Base-by-base conservation (phyloP, 2,329 filamentous ascomycete species). In the Leptoxyphium fumago region DNA sequence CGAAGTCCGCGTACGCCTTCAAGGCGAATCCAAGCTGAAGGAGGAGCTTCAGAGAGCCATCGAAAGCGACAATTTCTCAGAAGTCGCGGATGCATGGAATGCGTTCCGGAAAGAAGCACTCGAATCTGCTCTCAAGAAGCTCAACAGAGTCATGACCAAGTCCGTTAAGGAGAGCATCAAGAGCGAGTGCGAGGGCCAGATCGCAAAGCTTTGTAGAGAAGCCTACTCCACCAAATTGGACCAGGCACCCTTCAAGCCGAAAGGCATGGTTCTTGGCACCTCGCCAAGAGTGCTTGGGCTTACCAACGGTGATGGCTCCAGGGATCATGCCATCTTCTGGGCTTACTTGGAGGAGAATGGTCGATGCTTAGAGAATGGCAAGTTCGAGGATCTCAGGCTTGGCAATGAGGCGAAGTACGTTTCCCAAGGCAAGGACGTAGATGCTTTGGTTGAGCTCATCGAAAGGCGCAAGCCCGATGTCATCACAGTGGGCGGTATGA, bases 21-120 rank as follows among this genome's bases (percentile, higher is more conserved):
- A 85, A 54, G 78, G 82, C 44, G 80, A 84, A 53, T 76, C 80
- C 6, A 75, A 81, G 29, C 88, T 94, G 68, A 79, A 79, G 46
- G 75, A 78, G 42, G 78, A 82, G 43, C 73, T 98, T 4, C 82
- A 86, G 58, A 73, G 77, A 40, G 82, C 91, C 54, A 94, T 98
- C 49, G 81, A 85, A 49, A 95, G 88, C 0, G 91, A 98, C 62
- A 94, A 94, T 64, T 91, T 86, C 61, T 95, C 88, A 57, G 88
- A 94, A 57, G 75, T 91, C 39, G 91, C 91, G 2, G 89, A 96
- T 64, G 83, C 86, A 9, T 98, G 91, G 91, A 94, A 95, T 53
- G 75, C 80, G 40, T 78, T 94, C 55, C 82, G 91, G 30, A 79
- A 81, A 51, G 87, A 93, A 56, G 81, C 93, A 1, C 69, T 98